These are phyloP conservation scores for Aspergillus flavus DNA, from an alignment of 2,329 filamentous ascomycete genomes.

Conservation along the genomic window DNA sequence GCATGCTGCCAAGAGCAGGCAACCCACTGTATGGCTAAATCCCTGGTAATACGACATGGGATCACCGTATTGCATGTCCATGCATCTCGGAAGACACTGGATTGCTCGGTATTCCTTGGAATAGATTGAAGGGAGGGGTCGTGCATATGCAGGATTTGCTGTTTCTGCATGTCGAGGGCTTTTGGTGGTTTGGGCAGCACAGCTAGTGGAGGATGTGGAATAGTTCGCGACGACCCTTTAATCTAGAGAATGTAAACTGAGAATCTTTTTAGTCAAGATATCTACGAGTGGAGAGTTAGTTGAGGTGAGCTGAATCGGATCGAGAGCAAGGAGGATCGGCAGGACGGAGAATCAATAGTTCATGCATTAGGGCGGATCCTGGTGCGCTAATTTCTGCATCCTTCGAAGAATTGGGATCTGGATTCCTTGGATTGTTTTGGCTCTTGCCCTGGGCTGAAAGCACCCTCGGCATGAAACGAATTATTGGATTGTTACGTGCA, in stretches of 20 bases:
- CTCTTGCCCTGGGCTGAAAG: neutral
- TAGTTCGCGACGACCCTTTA: neutral
- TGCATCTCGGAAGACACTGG: neutral
- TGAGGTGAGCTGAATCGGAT: neutral
- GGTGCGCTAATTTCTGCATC: conserved; percentile 2
- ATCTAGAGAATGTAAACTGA: neutral
- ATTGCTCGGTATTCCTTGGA: neutral
- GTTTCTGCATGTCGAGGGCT: neutral
- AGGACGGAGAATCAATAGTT: conserved; percentile 10
- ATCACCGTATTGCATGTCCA: neutral
- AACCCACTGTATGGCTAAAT: neutral
- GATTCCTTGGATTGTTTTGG: no score
- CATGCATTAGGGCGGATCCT: conserved; percentile 9
- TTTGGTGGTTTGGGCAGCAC: neutral
- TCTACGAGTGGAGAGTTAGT: neutral
- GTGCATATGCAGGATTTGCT: conserved; percentile 10
- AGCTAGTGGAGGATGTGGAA: neutral
- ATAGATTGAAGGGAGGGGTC: neutral
- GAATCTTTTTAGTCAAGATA: neutral
- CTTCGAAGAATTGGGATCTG: neutral
- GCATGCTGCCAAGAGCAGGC: neutral
- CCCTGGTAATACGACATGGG: neutral
- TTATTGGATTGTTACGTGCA: neutral
- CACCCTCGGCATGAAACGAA: neutral
- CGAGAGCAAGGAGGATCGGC: conserved; percentile 8